Evolutionary conservation across 257 asterid genomes (phyloP), one percentile per base, ranked within the genome.

Genomic region (Ligustrum vulgare): DNA sequence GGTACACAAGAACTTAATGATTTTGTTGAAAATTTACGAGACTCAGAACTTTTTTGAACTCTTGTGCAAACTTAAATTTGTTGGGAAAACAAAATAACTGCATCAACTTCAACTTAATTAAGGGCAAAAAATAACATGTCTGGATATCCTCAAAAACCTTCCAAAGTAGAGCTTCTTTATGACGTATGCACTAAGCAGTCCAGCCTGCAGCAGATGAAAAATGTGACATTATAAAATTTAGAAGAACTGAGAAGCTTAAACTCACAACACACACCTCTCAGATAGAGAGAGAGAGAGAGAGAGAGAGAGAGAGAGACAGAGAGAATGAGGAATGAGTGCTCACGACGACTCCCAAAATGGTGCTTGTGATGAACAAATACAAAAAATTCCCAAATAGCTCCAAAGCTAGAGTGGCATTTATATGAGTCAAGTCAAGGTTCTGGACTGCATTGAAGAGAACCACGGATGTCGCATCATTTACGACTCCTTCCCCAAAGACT

Each of bases 401-500:
- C 62, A 95, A 86, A 84, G 85, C 94, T 56, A 79, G 70, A 62
- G 72, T 25, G 8, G 96, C 28, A 82, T 32, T 89, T 82, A 95
- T 84, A 79, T 91, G 87, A 80, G 96, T 84, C 41, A 95, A 86
- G 86, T 95, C 99, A 70, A 95, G 90, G 89, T 82, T 85, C 87
- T 95, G 96, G 86, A 95, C 91, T 23, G 99, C 99, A 77, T 95
- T 95, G 86, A 95, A 95, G 58, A 95, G 87, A 85, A 95, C 99
- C 49, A 95, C 94, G 36, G 99, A 95, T 76, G 99, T 95, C 77
- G 98, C 99, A 71, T 95, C 98, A 80, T 95, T 95, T 67, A 95
- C 99, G 32, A 94, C 99, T 13, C 99, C 98, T 89, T 94, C 99
- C 80, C 99, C 99, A 60, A 94, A 94, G 45, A 95, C 99, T 20